phyloP scores from a whole-genome alignment of 352 stramenopile genomes.

The Phytophthora brassicae region DNA sequence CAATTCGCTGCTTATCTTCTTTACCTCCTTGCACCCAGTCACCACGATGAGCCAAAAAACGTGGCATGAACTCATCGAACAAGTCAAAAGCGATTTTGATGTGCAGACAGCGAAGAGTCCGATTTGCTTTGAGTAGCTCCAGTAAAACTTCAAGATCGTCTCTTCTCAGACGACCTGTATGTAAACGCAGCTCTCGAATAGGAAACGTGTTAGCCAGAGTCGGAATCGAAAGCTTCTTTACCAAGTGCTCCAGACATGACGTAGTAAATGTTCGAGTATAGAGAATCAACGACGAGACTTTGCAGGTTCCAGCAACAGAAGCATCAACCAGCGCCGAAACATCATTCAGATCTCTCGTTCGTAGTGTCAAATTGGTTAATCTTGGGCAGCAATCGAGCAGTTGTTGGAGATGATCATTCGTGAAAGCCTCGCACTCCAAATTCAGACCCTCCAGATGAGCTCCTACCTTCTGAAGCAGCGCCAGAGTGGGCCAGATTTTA shows the following conservation, averaged over 20 bases:
- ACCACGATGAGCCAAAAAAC: conserved; percentile 18
- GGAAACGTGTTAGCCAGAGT: neutral
- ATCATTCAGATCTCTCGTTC: conserved; percentile 15
- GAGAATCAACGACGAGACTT: conserved; percentile 15
- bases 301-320: conserved; percentile 10
- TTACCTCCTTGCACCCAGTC: conserved; percentile 14
- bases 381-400: conserved; percentile 22
- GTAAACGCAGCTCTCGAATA: conserved; percentile 17
- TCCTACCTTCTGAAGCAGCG: conserved; percentile 17
- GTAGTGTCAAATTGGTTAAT: conserved; percentile 16
- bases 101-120: conserved; percentile 22
- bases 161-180: conserved; percentile 11
- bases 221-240: conserved; percentile 9
- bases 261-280: conserved; percentile 14
- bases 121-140: conserved; percentile 13
- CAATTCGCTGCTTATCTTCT: conserved; percentile 13
- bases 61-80: conserved; percentile 28
- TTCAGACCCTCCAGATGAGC: conserved; percentile 8
- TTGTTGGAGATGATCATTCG: conserved; percentile 5
- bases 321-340: conserved; percentile 19
- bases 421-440: conserved; percentile 25
- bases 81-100: conserved; percentile 28
- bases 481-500: conserved; percentile 14
- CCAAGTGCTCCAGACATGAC: conserved; percentile 16
- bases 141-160: conserved; percentile 18